Evolutionary conservation across 169 alveolate species (phyloP), one percentile per base, ranked within the genome.

Genomic region (Plasmodium coatneyi): DNA sequence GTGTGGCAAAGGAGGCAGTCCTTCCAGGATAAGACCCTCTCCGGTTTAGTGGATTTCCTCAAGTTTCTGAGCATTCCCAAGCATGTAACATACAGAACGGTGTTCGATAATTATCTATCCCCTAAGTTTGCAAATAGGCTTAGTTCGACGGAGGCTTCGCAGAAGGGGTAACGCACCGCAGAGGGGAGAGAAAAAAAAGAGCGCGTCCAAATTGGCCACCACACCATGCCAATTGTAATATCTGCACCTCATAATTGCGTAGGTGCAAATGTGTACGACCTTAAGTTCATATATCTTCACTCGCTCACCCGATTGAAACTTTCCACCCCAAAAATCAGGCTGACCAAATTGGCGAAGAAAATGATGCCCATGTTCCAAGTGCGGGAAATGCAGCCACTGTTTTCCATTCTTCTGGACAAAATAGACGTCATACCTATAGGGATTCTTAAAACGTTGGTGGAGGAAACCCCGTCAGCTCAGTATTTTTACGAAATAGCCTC

Each of bases 1-100:
- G 95, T 96, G 39, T 96, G 97, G 97, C 97, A 95, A 84, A 92
- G 92, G 82, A 94, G 97, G 10, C 97, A 96, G 84, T 96, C 97
- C 74, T 95, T 96, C 78, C 95, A 96, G 74, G 97, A 96, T 39
- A 89, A 82, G 92, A 95, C 92, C 16, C 92, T 96, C 30, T 93
- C 95, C 71, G 97, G 97, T 14, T 70, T 96, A 34, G 97, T 96
- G 3, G 97, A 94, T 46, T 92, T 96, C 46, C 93, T 96, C 49
- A 95, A 94, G 81, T 95, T 96, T 66, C 81, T 94, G 49, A 96
- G 96, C 34, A 91, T 96, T 28, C 97, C 97, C 10, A 93, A 95
- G 5, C 96, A 96, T 70, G 74, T 96, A 12, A 96, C 97, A 2
- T 96, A 96, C 84, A 93, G 83, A 80, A 92, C 79, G 71, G 91